Evolutionary conservation across 1,139 yeast species (phyloP).

Genomic region (Yamadazyma atlantica): DNA sequence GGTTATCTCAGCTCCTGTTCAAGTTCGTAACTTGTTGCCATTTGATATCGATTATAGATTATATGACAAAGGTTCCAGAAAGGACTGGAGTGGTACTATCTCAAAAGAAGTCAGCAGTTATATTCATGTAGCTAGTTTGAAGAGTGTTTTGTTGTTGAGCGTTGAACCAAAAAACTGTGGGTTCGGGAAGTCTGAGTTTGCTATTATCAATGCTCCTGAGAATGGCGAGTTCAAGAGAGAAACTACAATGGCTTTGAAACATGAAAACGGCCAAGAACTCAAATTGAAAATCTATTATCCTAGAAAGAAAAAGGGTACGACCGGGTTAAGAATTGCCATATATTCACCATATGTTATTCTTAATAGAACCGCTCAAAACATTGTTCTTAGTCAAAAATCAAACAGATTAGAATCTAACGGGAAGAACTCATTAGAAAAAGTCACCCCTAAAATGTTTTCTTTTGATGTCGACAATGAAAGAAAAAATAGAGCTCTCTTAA

Average conservation of each 20-base stretch:
- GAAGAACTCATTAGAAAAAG: constrained; percentile 21
- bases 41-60: constrained; percentile 74
- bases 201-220: constrained; percentile 67
- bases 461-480: constrained; percentile 61
- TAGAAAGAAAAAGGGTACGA: constrained; percentile 37
- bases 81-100: constrained; percentile 66
- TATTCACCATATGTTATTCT: constrained; percentile 83
- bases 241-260: constrained; percentile 43
- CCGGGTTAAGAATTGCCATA: constrained; percentile 64
- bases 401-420: constrained; percentile 48
- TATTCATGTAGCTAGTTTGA: constrained; percentile 78
- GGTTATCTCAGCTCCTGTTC: constrained; percentile 81
- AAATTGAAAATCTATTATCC: constrained; percentile 67
- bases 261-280: constrained; percentile 66
- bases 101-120: constrained; percentile 65
- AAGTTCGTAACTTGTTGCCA: constrained; percentile 82
- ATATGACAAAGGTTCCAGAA: constrained; percentile 72
- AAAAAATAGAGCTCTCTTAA: constrained; percentile 67
- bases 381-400: constrained; percentile 57
- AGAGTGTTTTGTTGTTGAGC: constrained; percentile 67
- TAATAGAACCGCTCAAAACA: constrained; percentile 73
- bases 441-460: constrained; percentile 78
- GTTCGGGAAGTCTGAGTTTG: constrained; percentile 72
- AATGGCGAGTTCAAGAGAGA: constrained; percentile 60
- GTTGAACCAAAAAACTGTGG: constrained; percentile 69